A percentile compares a stretch with the other conserved stretches of the same genome.
Evolutionary conservation across 2,329 filamentous ascomycete species (phyloP).

Genomic region (Xylariaceae sp.): DNA sequence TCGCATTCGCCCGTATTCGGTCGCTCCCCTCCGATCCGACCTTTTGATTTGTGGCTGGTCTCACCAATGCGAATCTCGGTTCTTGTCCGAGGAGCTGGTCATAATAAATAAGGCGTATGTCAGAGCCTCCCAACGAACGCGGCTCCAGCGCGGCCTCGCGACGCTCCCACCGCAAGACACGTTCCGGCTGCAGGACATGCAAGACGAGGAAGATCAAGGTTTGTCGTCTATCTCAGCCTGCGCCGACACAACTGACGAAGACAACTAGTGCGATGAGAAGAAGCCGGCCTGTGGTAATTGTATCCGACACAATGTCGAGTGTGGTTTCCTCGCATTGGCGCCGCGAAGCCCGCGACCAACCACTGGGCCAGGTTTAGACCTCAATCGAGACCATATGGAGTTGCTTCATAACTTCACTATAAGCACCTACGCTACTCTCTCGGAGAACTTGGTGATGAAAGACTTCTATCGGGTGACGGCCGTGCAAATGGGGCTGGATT

Average conservation of each 20-base stretch:
- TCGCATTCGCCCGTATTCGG: too few relatives aligned
- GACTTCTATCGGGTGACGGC: constrained; percentile 45
- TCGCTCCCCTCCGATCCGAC: too few relatives aligned
- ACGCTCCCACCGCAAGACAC: too few relatives aligned
- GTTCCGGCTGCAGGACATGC: constrained; percentile 27
- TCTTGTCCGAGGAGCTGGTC: too few relatives aligned
- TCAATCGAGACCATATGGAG: constrained; percentile 45
- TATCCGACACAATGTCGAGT: constrained; percentile 19
- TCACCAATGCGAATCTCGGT: too few relatives aligned
- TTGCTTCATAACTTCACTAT: constrained; percentile 48
- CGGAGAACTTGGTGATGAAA: constrained; percentile 39
- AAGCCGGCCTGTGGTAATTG: constrained; percentile 23
- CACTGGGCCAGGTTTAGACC: neutral
- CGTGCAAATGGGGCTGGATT: constrained; percentile 45
- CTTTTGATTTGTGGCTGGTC: too few relatives aligned
- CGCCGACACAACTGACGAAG: neutral
- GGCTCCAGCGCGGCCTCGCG: too few relatives aligned
- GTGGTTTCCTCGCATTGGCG: constrained; percentile 16
- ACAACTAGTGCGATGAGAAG: constrained; percentile 24
- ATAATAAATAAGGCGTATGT: too few relatives aligned
- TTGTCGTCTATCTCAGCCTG: neutral
- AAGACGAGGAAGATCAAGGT: constrained; percentile 30
- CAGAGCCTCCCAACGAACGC: too few relatives aligned
- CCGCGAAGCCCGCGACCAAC: neutral
- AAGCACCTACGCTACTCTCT: constrained; percentile 46